phyloP scores from a whole-genome alignment of 2,329 filamentous ascomycete species.

The Fusarium chaquense region DNA sequence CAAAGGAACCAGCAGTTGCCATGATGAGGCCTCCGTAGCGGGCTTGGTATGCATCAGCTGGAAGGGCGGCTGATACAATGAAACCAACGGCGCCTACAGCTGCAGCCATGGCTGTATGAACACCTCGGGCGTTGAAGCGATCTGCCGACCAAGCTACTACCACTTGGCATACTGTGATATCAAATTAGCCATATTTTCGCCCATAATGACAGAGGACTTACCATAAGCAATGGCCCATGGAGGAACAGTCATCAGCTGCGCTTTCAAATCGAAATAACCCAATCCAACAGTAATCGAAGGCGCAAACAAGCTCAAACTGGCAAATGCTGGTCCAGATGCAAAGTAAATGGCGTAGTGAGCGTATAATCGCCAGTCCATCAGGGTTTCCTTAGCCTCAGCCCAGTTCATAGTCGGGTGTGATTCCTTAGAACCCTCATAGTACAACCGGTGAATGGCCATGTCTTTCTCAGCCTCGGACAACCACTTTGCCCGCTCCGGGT shows the following conservation, averaged over 20 bases:
- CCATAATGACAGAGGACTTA: slow-evolving; percentile 41
- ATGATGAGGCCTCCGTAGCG: slow-evolving; percentile 80
- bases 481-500: slow-evolving; percentile 73
- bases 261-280: slow-evolving; percentile 63
- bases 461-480: slow-evolving; percentile 70
- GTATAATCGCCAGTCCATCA: slow-evolving; percentile 75
- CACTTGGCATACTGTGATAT: slow-evolving; percentile 53
- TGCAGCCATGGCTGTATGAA: slow-evolving; percentile 59
- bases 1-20: slow-evolving; percentile 74
- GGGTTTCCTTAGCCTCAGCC: slow-evolving; percentile 75
- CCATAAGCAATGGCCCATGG: slow-evolving; percentile 72
- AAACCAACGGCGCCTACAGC: slow-evolving; percentile 63
- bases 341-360: slow-evolving; percentile 70
- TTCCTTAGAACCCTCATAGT: slow-evolving; percentile 64
- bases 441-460: slow-evolving; percentile 61
- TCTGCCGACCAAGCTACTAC: slow-evolving; percentile 71
- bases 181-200: slow-evolving; percentile 10
- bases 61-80: slow-evolving; percentile 72
- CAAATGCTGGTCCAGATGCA: slow-evolving; percentile 66
- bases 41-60: slow-evolving; percentile 66
- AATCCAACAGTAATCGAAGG: slow-evolving; percentile 70
- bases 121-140: slow-evolving; percentile 66
- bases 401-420: slow-evolving; percentile 72
- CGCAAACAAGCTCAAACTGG: slow-evolving; percentile 70
- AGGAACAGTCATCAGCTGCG: slow-evolving; percentile 75